phyloP scores from a whole-genome alignment of 805 yeast species.

The Ogataea thermomethanolica region DNA sequence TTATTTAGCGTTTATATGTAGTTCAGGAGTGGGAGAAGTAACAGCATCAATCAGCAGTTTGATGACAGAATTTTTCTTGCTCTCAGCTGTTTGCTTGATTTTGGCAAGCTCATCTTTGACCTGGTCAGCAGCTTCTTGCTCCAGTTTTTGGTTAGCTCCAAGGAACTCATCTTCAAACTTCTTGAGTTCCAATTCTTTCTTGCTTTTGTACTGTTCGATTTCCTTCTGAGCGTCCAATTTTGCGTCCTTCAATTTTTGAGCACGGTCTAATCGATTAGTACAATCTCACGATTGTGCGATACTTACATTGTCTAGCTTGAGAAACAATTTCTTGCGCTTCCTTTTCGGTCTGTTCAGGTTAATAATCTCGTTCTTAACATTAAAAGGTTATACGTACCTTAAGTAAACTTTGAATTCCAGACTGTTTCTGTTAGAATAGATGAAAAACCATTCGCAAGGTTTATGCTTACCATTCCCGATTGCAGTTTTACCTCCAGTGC shows the following conservation, averaged over 20 bases:
- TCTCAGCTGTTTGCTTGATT: constrained; percentile 61
- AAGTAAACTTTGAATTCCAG: constrained; percentile 68
- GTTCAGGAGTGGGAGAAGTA: constrained; percentile 71
- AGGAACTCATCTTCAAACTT: constrained; percentile 68
- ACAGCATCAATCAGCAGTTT: constrained; percentile 78
- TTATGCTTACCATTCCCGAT: constrained; percentile 1
- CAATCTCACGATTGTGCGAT: too few relatives aligned
- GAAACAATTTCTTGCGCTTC: constrained; percentile 96
- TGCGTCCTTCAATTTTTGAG: constrained; percentile 87
- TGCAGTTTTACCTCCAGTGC: not conserved
- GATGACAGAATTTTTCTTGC: constrained; percentile 65
- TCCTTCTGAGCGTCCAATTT: constrained; percentile 90
- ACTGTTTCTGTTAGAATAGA: constrained; percentile 18
- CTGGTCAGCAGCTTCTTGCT: constrained; percentile 70
- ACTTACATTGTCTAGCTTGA: constrained; percentile 82
- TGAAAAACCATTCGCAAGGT: not conserved
- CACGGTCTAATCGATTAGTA: constrained; percentile 50
- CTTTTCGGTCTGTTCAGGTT: constrained; percentile 67
- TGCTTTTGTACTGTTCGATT: constrained; percentile 77
- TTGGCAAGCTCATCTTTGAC: constrained; percentile 66
- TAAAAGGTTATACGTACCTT: constrained; percentile 37
- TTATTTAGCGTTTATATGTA: constrained; percentile 58
- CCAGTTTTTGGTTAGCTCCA: constrained; percentile 72
- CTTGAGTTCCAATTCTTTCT: constrained; percentile 80
- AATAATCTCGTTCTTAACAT: too few relatives aligned